These are phyloP conservation scores for Quercus phellos DNA, from an alignment of 331 rosid genomes.

Conservation along the genomic window DNA sequence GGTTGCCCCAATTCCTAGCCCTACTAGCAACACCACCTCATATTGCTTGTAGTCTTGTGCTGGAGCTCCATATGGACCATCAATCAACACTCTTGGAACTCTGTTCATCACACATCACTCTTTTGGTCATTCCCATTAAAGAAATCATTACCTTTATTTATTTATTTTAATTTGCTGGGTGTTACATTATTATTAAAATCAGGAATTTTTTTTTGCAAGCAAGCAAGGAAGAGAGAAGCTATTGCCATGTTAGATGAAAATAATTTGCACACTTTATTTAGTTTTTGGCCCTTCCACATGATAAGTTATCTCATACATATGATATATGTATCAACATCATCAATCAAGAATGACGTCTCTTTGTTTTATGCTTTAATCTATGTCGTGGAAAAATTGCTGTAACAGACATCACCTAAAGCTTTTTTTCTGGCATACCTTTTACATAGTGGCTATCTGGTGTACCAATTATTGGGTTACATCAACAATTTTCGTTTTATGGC, in stretches of 20 bases:
- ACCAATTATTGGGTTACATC: too few relatives aligned
- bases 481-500: too few relatives aligned
- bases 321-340: too few relatives aligned
- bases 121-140: not conserved
- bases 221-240: not conserved
- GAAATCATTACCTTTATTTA: not conserved
- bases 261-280: not conserved
- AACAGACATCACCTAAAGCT: too few relatives aligned
- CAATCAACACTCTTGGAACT: conserved; percentile 59
- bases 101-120: conserved; percentile 24
- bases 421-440: too few relatives aligned
- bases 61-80: conserved; percentile 96
- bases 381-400: too few relatives aligned
- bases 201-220: not conserved
- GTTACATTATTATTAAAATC: not conserved
- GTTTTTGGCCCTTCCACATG: not conserved
- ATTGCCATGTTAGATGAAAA: not conserved
- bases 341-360: too few relatives aligned
- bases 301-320: too few relatives aligned
- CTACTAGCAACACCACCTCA: conserved; percentile 77
- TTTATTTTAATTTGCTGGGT: too few relatives aligned
- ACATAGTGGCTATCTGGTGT: too few relatives aligned
- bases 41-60: conserved; percentile 81
- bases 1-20: conserved; percentile 92
- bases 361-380: too few relatives aligned